Conservation (phyloP, 768 basidiomycete genomes). For the Mycena capillaripes region DNA sequence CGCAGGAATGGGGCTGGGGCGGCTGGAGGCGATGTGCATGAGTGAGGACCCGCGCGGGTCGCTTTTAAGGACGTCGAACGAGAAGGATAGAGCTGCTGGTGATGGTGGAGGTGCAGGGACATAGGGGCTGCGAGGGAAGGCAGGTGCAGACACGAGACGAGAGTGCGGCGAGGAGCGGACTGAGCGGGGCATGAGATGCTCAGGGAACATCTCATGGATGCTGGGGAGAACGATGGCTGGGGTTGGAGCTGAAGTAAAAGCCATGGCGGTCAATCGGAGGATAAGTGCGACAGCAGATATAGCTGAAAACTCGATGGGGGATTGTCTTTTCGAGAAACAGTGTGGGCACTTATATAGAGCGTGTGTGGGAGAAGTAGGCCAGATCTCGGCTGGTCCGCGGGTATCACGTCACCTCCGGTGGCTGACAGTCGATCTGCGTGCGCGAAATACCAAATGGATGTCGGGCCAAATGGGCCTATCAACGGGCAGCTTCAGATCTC, state of each 20-base stretch:
- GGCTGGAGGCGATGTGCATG: conserved; percentile 16
- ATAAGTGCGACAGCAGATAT: too few relatives aligned
- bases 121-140: not conserved
- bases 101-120: not conserved
- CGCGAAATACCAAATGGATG: too few relatives aligned
- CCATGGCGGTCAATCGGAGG: too few relatives aligned
- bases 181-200: not conserved
- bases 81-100: not conserved
- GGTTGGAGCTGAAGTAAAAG: not conserved
- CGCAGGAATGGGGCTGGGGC: not conserved
- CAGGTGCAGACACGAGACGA: not conserved
- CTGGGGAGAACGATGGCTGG: not conserved
- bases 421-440: too few relatives aligned
- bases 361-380: too few relatives aligned
- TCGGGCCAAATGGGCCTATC: too few relatives aligned
- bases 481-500: too few relatives aligned
- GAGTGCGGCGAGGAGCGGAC: not conserved
- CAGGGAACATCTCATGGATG: conserved; percentile 13
- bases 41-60: conserved; percentile 10
- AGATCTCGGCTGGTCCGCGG: too few relatives aligned
- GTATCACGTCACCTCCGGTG: too few relatives aligned
- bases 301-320: too few relatives aligned
- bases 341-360: too few relatives aligned
- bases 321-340: too few relatives aligned
- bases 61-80: conserved; percentile 27